A percentile compares a stretch with the other conserved stretches of the same genome.
These are phyloP conservation scores for Cercospora brassicicola DNA, from an alignment of 2,329 filamentous ascomycete genomes.

Conservation along the genomic window DNA sequence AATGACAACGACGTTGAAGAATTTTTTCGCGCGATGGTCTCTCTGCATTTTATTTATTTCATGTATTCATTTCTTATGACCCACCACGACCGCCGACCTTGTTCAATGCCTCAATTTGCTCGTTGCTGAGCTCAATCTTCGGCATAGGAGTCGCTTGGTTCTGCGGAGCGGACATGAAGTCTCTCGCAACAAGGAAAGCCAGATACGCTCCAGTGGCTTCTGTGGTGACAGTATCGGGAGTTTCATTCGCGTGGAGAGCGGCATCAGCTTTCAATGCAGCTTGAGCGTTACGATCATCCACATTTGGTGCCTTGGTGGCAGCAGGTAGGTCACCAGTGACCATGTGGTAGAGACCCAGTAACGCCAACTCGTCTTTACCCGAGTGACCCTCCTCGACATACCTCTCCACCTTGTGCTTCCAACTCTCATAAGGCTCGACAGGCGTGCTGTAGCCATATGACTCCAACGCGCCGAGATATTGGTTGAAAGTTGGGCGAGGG, in stretches of 20 bases:
- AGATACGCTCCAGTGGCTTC: constrained; percentile 65
- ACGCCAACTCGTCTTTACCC: constrained; percentile 67
- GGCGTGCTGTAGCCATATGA: constrained; percentile 72
- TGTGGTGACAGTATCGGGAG: constrained; percentile 57
- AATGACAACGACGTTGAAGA: not conserved
- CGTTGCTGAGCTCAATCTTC: constrained; percentile 46
- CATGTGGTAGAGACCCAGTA: constrained; percentile 75
- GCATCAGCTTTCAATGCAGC: constrained; percentile 64
- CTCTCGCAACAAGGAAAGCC: constrained; percentile 61
- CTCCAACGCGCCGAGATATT: constrained; percentile 70
- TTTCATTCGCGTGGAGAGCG: constrained; percentile 53
- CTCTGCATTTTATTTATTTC: not conserved
- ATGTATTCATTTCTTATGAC: not conserved
- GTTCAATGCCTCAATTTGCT: constrained; percentile 51
- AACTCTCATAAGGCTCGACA: constrained; percentile 65
- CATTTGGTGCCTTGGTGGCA: constrained; percentile 69
- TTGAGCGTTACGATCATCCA: constrained; percentile 71
- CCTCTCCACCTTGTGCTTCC: constrained; percentile 66
- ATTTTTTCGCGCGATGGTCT: not conserved
- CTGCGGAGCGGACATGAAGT: constrained; percentile 58
- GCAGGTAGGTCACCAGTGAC: constrained; percentile 68
- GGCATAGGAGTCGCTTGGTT: constrained; percentile 43
- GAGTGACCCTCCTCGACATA: constrained; percentile 63
- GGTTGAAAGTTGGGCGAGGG: constrained; percentile 73
- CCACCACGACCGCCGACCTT: constrained; percentile 57